phyloP scores from a whole-genome alignment of 345 rosid species.

The Eucalyptus caleyi region DNA sequence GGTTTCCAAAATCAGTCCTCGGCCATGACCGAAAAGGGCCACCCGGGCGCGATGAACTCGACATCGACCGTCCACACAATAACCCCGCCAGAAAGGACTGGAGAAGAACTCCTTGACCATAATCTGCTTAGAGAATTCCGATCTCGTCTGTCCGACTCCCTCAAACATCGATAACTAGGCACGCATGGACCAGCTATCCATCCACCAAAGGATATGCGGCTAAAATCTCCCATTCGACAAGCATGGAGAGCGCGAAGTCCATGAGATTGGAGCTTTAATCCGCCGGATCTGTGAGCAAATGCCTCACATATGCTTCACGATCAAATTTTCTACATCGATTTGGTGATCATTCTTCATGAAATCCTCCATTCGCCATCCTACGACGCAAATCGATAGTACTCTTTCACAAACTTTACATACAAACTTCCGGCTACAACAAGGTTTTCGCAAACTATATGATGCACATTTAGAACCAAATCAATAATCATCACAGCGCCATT shows the following conservation, averaged over 20 bases:
- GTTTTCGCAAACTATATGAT: background rate
- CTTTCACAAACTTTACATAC: background rate
- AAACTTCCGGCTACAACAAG: background rate
- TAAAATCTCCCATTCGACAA: background rate
- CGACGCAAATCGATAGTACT: rapidly evolving
- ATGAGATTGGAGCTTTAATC: too few relatives aligned
- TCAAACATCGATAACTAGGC: background rate
- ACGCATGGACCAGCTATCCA: background rate
- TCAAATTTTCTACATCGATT: too few relatives aligned
- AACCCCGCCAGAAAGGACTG: background rate
- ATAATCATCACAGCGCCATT: background rate
- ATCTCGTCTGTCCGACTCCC: background rate
- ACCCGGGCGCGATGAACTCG: background rate
- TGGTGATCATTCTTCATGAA: background rate
- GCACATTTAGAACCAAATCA: background rate
- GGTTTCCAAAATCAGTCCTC: background rate
- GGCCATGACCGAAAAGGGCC: background rate
- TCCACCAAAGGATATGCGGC: background rate
- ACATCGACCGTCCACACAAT: background rate
- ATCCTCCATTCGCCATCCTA: background rate
- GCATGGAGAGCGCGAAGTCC: background rate
- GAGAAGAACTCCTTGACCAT: background rate
- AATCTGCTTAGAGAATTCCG: background rate
- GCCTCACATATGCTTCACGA: too few relatives aligned
- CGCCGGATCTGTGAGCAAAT: too few relatives aligned